Percentiles rank a stretch among this genome's conserved stretches.
phyloP scores from a whole-genome alignment of 371 early-diverging fungal species.

The Mucor lusitanicus region DNA sequence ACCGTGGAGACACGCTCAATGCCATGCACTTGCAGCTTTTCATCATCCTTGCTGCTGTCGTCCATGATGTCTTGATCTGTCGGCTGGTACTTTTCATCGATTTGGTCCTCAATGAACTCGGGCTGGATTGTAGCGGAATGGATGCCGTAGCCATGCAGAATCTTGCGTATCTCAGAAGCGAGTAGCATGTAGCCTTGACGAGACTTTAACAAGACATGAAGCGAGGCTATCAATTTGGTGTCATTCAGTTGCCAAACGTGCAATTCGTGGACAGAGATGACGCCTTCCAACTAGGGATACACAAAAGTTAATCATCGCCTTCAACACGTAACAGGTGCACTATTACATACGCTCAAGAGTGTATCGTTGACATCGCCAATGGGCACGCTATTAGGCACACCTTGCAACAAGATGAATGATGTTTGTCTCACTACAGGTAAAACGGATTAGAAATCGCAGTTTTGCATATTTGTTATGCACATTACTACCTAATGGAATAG shows the following conservation, averaged over 20 bases:
- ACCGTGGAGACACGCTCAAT: neutral
- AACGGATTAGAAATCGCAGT: neutral
- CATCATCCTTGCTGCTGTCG: neutral
- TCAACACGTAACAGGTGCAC: neutral
- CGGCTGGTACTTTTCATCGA: neutral
- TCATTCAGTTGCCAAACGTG: slow-evolving; percentile 94
- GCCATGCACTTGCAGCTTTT: neutral
- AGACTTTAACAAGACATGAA: slow-evolving; percentile 76
- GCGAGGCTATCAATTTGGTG: slow-evolving; percentile 80
- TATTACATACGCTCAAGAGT: slow-evolving; percentile 37
- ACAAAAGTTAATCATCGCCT: neutral
- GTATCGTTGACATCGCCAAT: slow-evolving; percentile 67
- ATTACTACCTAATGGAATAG: slow-evolving; percentile 39
- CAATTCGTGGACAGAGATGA: slow-evolving; percentile 86
- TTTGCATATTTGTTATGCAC: neutral
- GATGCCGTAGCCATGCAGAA: slow-evolving; percentile 79
- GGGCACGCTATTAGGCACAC: slow-evolving; percentile 71
- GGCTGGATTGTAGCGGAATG: slow-evolving; percentile 92
- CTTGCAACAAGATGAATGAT: slow-evolving; percentile 84
- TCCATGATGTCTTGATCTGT: neutral
- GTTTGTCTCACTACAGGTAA: slow-evolving; percentile 69
- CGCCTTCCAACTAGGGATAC: slow-evolving; percentile 50
- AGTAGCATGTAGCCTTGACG: slow-evolving; percentile 62
- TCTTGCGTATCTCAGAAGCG: slow-evolving; percentile 66
- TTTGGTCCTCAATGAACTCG: slow-evolving; percentile 65